These are phyloP conservation scores for Furcasterigmium furcatum DNA, from an alignment of 2,329 filamentous ascomycete species.

Conservation along the genomic window DNA sequence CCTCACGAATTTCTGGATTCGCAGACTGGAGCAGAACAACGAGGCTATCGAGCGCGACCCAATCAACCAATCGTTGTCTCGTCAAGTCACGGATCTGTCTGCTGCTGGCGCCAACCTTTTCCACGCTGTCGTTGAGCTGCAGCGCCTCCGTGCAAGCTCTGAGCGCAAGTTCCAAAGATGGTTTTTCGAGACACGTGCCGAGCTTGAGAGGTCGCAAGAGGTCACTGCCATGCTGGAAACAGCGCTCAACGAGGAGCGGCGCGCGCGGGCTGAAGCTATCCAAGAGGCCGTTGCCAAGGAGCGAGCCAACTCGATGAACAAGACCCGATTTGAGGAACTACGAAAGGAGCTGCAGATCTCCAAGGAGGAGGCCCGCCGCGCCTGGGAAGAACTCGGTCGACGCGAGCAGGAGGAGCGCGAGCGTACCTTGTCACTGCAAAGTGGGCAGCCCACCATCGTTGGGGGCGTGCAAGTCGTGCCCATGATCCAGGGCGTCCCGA, in stretches of 20 bases:
- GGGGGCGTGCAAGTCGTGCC: slow-evolving; percentile 94
- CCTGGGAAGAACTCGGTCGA: slow-evolving; percentile 94
- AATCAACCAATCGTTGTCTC: slow-evolving; percentile 80
- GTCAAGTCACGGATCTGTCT: slow-evolving; percentile 95
- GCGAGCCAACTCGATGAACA: slow-evolving; percentile 64
- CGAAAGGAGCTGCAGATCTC: slow-evolving; percentile 90
- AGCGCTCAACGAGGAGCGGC: slow-evolving; percentile 71
- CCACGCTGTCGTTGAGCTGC: slow-evolving; percentile 93
- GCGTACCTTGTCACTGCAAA: slow-evolving; percentile 77
- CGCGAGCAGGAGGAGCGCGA: slow-evolving; percentile 93
- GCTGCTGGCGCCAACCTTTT: slow-evolving; percentile 96
- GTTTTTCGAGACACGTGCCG: slow-evolving; percentile 92
- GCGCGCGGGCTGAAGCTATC: slow-evolving; percentile 64
- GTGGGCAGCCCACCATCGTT: slow-evolving; percentile 83
- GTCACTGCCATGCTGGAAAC: slow-evolving; percentile 76
- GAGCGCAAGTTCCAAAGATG: slow-evolving; percentile 97
- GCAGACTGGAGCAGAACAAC: slow-evolving; percentile 84
- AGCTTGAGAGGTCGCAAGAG: slow-evolving; percentile 83
- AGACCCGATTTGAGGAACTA: slow-evolving; percentile 85
- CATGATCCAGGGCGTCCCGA: slow-evolving; percentile 71
- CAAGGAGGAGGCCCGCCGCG: slow-evolving; percentile 90
- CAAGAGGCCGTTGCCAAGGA: slow-evolving; percentile 64
- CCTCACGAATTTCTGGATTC: slow-evolving; percentile 95
- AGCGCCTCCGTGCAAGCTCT: slow-evolving; percentile 88
- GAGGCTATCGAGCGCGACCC: slow-evolving; percentile 81